These are phyloP conservation scores for Eucalyptus marginata DNA, from an alignment of 345 rosid species.

Conservation along the genomic window DNA sequence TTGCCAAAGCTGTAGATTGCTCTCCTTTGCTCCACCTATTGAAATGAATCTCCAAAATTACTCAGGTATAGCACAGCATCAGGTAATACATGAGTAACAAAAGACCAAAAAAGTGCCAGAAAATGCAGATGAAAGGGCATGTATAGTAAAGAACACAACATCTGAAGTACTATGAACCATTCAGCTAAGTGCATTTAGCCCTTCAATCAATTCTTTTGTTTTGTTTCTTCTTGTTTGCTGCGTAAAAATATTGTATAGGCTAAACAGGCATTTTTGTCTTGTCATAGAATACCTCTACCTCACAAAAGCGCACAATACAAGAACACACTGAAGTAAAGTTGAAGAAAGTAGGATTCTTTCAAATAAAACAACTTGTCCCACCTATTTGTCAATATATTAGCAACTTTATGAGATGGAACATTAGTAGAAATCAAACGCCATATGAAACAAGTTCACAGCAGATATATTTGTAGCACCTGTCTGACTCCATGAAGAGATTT, in stretches of 20 bases:
- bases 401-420: background rate
- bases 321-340: background rate
- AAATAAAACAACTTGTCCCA: background rate
- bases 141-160: too few relatives aligned
- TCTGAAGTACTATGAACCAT: too few relatives aligned
- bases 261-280: background rate
- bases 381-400: background rate
- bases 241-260: background rate
- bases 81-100: background rate
- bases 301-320: background rate
- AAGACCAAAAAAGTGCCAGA: background rate
- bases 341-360: background rate
- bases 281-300: background rate
- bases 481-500: background rate
- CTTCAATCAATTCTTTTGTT: background rate
- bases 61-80: background rate
- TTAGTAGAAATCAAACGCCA: background rate
- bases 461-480: background rate
- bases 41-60: background rate
- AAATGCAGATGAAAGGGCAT: too few relatives aligned
- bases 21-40: constrained; percentile 67
- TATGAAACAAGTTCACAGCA: background rate
- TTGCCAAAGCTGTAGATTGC: constrained; percentile 78
- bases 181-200: too few relatives aligned
- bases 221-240: background rate